A percentile compares a stretch with the other conserved stretches of the same genome.
phyloP scores from a whole-genome alignment of 106 monocot species.

The Dendrobium huoshanense region DNA sequence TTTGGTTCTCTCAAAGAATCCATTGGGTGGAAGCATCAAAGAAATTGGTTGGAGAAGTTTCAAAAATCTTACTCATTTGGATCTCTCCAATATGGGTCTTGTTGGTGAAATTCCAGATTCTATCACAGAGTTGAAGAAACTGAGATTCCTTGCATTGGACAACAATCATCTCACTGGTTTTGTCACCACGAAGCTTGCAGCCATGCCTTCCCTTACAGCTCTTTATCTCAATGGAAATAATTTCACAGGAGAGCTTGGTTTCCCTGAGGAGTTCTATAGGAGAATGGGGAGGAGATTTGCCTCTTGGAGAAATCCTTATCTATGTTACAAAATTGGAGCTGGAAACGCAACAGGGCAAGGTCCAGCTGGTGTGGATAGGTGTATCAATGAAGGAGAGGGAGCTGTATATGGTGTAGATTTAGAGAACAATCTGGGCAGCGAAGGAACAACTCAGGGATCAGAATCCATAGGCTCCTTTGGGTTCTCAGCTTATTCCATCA shows the following conservation, averaged over 20 bases:
- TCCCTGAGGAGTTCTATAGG: slow-evolving; percentile 35
- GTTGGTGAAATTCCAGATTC: slow-evolving; percentile 40
- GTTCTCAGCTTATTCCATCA: not conserved
- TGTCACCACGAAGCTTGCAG: slow-evolving; percentile 26
- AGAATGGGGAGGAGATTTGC: slow-evolving; percentile 74
- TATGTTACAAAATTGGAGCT: slow-evolving; percentile 47
- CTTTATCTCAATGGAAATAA: slow-evolving; percentile 54
- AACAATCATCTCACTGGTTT: slow-evolving; percentile 35
- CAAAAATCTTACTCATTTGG: slow-evolving; percentile 38
- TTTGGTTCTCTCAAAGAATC: slow-evolving; percentile 56
- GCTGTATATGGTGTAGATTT: not conserved
- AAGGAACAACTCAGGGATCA: not conserved
- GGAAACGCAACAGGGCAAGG: slow-evolving; percentile 14
- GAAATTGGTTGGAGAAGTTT: slow-evolving; percentile 29
- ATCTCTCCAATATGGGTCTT: slow-evolving; percentile 35
- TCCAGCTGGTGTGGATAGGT: slow-evolving; percentile 57
- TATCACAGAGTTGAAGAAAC: slow-evolving; percentile 25
- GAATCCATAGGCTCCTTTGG: not conserved
- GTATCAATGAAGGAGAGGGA: slow-evolving; percentile 21
- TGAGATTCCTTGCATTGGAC: slow-evolving; percentile 44
- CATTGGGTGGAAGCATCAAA: slow-evolving; percentile 28
- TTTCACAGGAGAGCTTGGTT: slow-evolving; percentile 32
- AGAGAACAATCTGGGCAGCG: not conserved
- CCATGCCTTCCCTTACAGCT: slow-evolving; percentile 25
- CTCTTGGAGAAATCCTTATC: slow-evolving; percentile 65